Percentiles rank a stretch among this genome's conserved stretches.
Conservation (phyloP, 2,329 filamentous ascomycete genomes). For the Alternaria panax region DNA sequence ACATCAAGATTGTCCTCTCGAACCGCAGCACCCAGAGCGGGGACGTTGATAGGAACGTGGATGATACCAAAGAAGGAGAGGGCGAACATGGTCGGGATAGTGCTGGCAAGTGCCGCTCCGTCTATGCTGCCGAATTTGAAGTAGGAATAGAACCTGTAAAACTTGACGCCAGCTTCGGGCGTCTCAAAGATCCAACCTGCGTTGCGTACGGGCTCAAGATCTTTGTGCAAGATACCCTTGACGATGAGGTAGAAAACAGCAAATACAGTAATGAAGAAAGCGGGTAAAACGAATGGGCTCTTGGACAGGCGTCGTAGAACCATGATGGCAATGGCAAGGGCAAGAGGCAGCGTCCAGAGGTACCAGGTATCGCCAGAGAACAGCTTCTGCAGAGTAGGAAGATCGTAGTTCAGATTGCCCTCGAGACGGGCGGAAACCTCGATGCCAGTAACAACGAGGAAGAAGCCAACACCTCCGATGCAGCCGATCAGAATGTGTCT, state of each 20-base stretch:
- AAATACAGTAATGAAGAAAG: slow-evolving; percentile 83
- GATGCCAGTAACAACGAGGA: slow-evolving; percentile 87
- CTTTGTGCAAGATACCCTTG: slow-evolving; percentile 70
- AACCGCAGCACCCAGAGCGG: slow-evolving; percentile 86
- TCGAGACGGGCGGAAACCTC: slow-evolving; percentile 91
- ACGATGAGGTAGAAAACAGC: slow-evolving; percentile 81
- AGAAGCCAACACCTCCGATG: slow-evolving; percentile 96
- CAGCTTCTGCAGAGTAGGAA: slow-evolving; percentile 77
- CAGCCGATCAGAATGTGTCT: slow-evolving; percentile 96
- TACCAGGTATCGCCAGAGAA: slow-evolving; percentile 75
- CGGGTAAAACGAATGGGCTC: slow-evolving; percentile 84
- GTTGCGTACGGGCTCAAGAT: slow-evolving; percentile 71
- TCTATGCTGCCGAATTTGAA: slow-evolving; percentile 85
- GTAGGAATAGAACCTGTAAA: slow-evolving; percentile 97
- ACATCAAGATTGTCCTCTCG: slow-evolving; percentile 93
- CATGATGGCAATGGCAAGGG: slow-evolving; percentile 77
- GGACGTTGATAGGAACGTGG: slow-evolving; percentile 97
- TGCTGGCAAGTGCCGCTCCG: slow-evolving; percentile 83
- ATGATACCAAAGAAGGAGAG: slow-evolving; percentile 97
- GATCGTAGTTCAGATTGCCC: slow-evolving; percentile 82
- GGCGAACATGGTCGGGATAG: slow-evolving; percentile 92
- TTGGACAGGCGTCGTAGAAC: slow-evolving; percentile 77
- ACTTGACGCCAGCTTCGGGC: slow-evolving; percentile 83
- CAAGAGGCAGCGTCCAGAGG: slow-evolving; percentile 83
- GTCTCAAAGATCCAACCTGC: slow-evolving; percentile 91